Evolutionary conservation across 192 early-diverging fungal species (phyloP).

Genomic region (Umbelopsis sp.): DNA sequence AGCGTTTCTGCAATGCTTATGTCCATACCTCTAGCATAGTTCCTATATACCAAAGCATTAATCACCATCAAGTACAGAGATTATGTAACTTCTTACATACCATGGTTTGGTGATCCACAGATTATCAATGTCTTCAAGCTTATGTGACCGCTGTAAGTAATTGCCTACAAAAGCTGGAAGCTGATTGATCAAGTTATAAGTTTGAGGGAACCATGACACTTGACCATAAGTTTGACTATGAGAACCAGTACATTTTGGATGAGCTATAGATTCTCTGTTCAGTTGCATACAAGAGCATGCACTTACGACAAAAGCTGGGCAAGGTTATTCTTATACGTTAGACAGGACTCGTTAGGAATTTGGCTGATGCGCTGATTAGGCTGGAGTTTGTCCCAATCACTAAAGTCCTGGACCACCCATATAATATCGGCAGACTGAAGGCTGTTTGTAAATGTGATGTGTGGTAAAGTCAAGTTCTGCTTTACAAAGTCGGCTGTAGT

Average conservation of each 20-base stretch:
- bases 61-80: not conserved
- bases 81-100: not conserved
- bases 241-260: too few relatives aligned
- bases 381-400: constrained; percentile 42
- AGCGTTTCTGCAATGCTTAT: constrained; percentile 41
- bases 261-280: too few relatives aligned
- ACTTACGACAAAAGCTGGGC: constrained; percentile 41
- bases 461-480: constrained; percentile 41
- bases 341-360: constrained; percentile 43
- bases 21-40: constrained; percentile 44
- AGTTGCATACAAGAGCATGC: not conserved
- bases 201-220: constrained; percentile 43
- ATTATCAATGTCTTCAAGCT: constrained; percentile 37
- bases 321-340: constrained; percentile 48
- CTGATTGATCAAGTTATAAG: constrained; percentile 44
- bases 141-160: constrained; percentile 25
- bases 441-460: constrained; percentile 37
- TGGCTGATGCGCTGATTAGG: constrained; percentile 46
- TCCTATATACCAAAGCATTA: constrained; percentile 10
- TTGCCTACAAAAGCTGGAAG: constrained; percentile 45
- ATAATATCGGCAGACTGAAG: constrained; percentile 43
- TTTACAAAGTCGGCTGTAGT: constrained; percentile 47
- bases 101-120: constrained; percentile 51
- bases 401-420: constrained; percentile 47
- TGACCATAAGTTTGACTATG: constrained; percentile 30